phyloP scores from a whole-genome alignment of 139 green algal species.

The Closterium sp. region DNA sequence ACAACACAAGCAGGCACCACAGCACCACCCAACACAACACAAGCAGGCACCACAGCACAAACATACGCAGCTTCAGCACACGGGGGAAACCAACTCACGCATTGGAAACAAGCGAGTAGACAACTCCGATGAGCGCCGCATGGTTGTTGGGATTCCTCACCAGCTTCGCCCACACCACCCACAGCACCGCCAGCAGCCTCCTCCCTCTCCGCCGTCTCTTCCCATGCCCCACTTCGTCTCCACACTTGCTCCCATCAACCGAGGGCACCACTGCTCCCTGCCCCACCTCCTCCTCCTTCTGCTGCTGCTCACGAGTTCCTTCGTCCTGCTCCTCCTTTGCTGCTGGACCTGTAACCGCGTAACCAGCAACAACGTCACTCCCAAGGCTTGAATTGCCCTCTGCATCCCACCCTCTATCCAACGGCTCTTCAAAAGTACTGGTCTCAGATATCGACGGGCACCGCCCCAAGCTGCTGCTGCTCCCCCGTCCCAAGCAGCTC shows the following conservation, averaged over 20 bases:
- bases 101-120: constrained; percentile 23
- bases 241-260: neutral
- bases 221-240: neutral
- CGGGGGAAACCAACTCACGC: neutral
- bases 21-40: no score
- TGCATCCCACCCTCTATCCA: neutral
- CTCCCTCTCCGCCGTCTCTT: neutral
- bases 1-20: no score
- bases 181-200: neutral
- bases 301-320: no score
- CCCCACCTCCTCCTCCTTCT: neutral
- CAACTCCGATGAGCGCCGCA: neutral
- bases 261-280: neutral
- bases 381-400: neutral
- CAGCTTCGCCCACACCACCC: constrained; percentile 7
- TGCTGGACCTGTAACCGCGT: neutral
- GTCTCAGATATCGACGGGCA: neutral
- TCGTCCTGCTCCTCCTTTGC: neutral
- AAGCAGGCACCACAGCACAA: no score
- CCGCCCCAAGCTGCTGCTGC: neutral
- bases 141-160: constrained; percentile 12
- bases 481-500: neutral
- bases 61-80: no score
- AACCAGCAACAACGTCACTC: neutral
- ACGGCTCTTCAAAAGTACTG: neutral